Percentiles rank a stretch among this genome's conserved stretches.
These are phyloP conservation scores for Domatiomyces catenatus DNA, from an alignment of 2,329 filamentous ascomycete species.

Conservation along the genomic window DNA sequence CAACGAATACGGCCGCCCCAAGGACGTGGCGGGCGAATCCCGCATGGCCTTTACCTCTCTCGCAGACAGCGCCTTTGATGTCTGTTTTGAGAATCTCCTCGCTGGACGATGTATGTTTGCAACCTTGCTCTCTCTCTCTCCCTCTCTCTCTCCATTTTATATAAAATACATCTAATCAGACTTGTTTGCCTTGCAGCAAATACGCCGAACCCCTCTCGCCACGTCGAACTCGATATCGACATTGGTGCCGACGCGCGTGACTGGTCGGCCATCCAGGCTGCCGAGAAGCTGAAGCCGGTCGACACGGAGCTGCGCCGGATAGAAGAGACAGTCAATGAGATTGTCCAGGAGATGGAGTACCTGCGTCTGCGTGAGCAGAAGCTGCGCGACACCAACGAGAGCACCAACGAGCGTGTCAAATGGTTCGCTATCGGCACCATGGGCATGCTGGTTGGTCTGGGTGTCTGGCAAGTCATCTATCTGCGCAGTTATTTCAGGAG, in stretches of 20 bases:
- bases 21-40: slow-evolving; percentile 81
- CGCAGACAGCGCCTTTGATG: slow-evolving; percentile 81
- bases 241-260: slow-evolving; percentile 95
- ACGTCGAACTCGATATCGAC: slow-evolving; percentile 84
- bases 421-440: slow-evolving; percentile 96
- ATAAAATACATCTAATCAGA: slow-evolving; percentile 1
- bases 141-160: neutral
- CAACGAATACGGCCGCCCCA: slow-evolving; percentile 87
- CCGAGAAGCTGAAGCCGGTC: slow-evolving; percentile 93
- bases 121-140: neutral
- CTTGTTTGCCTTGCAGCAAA: slow-evolving; percentile 16
- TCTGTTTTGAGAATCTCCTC: slow-evolving; percentile 84
- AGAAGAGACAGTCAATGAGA: slow-evolving; percentile 76
- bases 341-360: slow-evolving; percentile 94
- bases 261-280: slow-evolving; percentile 90
- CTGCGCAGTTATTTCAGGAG: slow-evolving; percentile 88
- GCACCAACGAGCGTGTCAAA: slow-evolving; percentile 95
- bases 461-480: slow-evolving; percentile 96
- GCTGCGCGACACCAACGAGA: slow-evolving; percentile 96
- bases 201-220: slow-evolving; percentile 40
- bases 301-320: slow-evolving; percentile 88
- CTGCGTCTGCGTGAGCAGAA: slow-evolving; percentile 79
- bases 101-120: slow-evolving; percentile 45
- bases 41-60: slow-evolving; percentile 89
- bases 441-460: slow-evolving; percentile 73